A percentile compares a stretch with the other conserved stretches of the same genome.
phyloP scores from a whole-genome alignment of 768 basidiomycete species.

The Lactarius hatsudake region DNA sequence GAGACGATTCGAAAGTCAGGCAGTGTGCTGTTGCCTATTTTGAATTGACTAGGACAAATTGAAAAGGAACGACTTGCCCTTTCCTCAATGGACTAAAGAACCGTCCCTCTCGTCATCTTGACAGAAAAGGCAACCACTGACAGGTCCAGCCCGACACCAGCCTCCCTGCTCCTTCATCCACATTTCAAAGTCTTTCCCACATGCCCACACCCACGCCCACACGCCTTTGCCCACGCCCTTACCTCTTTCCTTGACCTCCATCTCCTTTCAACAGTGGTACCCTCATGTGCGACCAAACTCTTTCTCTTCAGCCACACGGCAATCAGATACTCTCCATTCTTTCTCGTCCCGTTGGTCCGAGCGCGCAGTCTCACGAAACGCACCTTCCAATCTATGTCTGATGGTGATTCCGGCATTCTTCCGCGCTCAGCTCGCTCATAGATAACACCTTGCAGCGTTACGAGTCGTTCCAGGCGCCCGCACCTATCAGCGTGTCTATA shows the following conservation, averaged over 20 bases:
- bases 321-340: not conserved
- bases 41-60: not conserved
- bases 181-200: not conserved
- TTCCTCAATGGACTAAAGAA: no score
- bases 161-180: not conserved
- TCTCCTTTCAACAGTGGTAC: not conserved
- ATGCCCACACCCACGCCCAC: not conserved
- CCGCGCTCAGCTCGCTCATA: conserved; percentile 5
- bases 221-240: not conserved
- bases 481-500: conserved; percentile 1
- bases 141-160: not conserved
- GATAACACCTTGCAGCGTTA: not conserved
- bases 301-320: not conserved
- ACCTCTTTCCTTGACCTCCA: not conserved
- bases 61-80: not conserved
- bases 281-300: not conserved
- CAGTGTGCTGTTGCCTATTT: not conserved
- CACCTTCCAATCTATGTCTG: not conserved
- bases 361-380: not conserved
- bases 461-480: not conserved
- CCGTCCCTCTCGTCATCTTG: not conserved
- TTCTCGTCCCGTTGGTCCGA: conserved; percentile 15
- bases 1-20: not conserved
- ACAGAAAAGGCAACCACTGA: not conserved
- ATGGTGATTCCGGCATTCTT: not conserved